phyloP scores from a whole-genome alignment of 805 yeast species.

The Lachancea sp. region DNA sequence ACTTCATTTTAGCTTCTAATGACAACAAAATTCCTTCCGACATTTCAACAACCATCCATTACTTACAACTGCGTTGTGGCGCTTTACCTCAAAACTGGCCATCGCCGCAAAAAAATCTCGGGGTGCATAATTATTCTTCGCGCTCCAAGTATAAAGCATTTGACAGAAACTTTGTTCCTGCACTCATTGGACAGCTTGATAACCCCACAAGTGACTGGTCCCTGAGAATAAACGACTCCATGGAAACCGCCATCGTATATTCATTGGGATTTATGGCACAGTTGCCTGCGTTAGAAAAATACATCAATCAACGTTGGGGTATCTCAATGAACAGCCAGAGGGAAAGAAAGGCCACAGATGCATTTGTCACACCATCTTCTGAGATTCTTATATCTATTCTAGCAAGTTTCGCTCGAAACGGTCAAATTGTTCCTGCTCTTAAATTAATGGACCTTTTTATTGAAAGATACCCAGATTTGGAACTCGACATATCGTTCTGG shows the following conservation, averaged over 20 bases:
- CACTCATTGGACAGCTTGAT: conserved; percentile 12
- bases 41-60: conserved; percentile 15
- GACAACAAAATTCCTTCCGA: conserved; percentile 13
- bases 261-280: conserved; percentile 22
- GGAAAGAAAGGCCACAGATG: neutral
- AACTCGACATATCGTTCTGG: conserved; percentile 24
- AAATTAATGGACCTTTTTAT: conserved; percentile 17
- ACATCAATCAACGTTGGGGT: conserved; percentile 18
- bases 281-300: conserved; percentile 14
- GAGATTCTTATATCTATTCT: conserved; percentile 20
- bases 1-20: conserved; percentile 13
- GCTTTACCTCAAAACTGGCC: conserved; percentile 21
- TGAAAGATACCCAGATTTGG: conserved; percentile 16
- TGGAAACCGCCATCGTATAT: conserved; percentile 22
- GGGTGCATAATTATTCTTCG: conserved; percentile 2
- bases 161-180: conserved; percentile 12
- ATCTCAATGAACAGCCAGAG: neutral
- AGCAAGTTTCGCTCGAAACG: conserved; percentile 16
- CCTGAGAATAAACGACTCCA: conserved; percentile 8
- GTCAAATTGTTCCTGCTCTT: conserved; percentile 13
- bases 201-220: conserved; percentile 10
- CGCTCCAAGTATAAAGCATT: conserved; percentile 10
- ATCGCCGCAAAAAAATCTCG: conserved; percentile 1
- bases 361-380: conserved; percentile 14
- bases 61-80: conserved; percentile 26